Conservation (phyloP, 2,329 filamentous ascomycete species). For the Fonsecaea monophora region DNA sequence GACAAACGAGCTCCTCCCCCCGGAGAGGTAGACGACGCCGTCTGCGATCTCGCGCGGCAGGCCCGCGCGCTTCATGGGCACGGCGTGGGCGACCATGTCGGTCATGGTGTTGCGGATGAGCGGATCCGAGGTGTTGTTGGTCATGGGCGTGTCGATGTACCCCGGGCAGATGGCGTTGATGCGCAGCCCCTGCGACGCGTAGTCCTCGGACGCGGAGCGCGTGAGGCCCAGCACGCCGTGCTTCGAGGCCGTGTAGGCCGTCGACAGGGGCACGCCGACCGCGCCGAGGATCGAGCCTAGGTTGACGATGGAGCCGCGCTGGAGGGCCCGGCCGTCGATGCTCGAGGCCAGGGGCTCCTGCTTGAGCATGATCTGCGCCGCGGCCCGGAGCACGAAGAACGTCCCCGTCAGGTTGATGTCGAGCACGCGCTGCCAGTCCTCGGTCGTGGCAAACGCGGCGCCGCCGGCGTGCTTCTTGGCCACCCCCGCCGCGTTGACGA, state of each 20-base stretch:
- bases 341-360: constrained; percentile 51
- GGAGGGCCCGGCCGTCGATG: constrained; percentile 44
- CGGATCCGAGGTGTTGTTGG: constrained; percentile 45
- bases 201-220: constrained; percentile 63
- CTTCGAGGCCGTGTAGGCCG: constrained; percentile 55
- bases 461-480: constrained; percentile 41
- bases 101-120: constrained; percentile 41
- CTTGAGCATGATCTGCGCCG: constrained; percentile 53
- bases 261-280: constrained; percentile 49
- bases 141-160: constrained; percentile 57
- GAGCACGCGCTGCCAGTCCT: constrained; percentile 51
- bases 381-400: constrained; percentile 52
- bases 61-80: constrained; percentile 61
- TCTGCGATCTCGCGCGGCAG: constrained; percentile 61
- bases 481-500: constrained; percentile 41
- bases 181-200: constrained; percentile 50
- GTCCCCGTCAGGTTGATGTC: constrained; percentile 54
- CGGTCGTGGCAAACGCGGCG: constrained; percentile 36
- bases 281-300: constrained; percentile 47
- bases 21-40: constrained; percentile 71
- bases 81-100: constrained; percentile 47
- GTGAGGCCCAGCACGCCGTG: constrained; percentile 66
- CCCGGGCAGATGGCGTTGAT: constrained; percentile 47
- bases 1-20: constrained; percentile 73
- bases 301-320: constrained; percentile 59